Evolutionary conservation across 768 basidiomycete species (phyloP).

Genomic region (Boletales sp.): DNA sequence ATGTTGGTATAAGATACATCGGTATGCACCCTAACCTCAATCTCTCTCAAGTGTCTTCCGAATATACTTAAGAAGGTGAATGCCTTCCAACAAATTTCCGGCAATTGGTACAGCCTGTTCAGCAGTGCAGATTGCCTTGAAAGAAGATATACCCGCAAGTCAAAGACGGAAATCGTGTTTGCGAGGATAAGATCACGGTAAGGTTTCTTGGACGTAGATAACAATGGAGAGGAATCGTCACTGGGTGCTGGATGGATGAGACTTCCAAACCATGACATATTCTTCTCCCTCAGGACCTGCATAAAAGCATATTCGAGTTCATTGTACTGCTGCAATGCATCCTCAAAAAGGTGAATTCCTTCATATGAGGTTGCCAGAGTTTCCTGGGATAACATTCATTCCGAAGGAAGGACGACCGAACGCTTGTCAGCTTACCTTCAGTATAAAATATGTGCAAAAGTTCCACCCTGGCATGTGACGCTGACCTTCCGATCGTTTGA

Average conservation of each 20-base stretch:
- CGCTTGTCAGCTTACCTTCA: constrained; percentile 63
- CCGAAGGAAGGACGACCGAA: background rate
- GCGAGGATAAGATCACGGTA: constrained; percentile 87
- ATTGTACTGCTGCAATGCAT: constrained; percentile 84
- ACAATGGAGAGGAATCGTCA: constrained; percentile 79
- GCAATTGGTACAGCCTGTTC: constrained; percentile 60
- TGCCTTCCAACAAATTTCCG: constrained; percentile 69
- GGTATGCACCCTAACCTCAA: constrained; percentile 50
- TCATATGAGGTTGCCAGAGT: constrained; percentile 90
- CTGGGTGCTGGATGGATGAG: constrained; percentile 64
- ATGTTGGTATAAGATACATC: constrained; percentile 1
- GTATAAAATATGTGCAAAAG: constrained; percentile 93
- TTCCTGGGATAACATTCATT: constrained; percentile 55
- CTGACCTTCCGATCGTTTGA: constrained; percentile 84
- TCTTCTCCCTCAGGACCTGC: constrained; percentile 70
- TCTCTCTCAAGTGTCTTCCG: constrained; percentile 68
- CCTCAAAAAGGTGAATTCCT: constrained; percentile 84
- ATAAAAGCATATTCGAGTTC: constrained; percentile 87
- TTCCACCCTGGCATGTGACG: constrained; percentile 97
- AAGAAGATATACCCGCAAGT: constrained; percentile 88
- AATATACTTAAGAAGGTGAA: constrained; percentile 75
- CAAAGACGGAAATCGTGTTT: constrained; percentile 90
- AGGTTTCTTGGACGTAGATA: constrained; percentile 77
- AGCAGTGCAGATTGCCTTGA: constrained; percentile 80
- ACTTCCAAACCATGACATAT: constrained; percentile 89